These are phyloP conservation scores for Persicaria maculosa DNA, from an alignment of 148 eudicot genomes.

Conservation along the genomic window DNA sequence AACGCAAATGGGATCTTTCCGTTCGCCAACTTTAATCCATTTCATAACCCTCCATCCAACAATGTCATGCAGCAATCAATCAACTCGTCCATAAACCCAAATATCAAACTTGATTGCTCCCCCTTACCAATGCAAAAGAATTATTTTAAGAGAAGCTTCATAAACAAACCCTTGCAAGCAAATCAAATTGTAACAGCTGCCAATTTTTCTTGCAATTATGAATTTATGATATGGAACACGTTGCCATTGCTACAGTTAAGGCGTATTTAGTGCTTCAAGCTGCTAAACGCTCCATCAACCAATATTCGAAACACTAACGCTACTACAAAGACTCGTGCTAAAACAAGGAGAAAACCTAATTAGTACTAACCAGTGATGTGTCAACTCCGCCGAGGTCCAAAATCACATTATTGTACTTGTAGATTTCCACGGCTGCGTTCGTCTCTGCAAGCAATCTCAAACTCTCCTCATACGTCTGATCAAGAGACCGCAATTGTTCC, in stretches of 20 bases:
- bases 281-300: too few species aligned
- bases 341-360: background rate
- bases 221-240: background rate
- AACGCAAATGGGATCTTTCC: background rate
- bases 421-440: conserved; percentile 82
- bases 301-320: too few species aligned
- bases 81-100: background rate
- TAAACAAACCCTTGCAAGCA: background rate
- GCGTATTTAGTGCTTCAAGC: too few species aligned
- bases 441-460: conserved; percentile 62
- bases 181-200: background rate
- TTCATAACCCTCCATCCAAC: background rate
- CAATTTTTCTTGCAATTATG: background rate
- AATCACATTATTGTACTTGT: conserved; percentile 41
- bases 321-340: background rate
- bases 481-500: conserved; percentile 64
- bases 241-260: background rate
- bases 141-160: background rate
- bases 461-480: conserved; percentile 68
- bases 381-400: conserved; percentile 63
- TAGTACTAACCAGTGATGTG: conserved; percentile 45
- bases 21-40: background rate
- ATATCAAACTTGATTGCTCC: background rate
- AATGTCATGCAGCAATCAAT: background rate
- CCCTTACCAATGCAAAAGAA: background rate